phyloP scores from a whole-genome alignment of 2,329 filamentous ascomycete genomes.

The Corniculantispora saksenae region DNA sequence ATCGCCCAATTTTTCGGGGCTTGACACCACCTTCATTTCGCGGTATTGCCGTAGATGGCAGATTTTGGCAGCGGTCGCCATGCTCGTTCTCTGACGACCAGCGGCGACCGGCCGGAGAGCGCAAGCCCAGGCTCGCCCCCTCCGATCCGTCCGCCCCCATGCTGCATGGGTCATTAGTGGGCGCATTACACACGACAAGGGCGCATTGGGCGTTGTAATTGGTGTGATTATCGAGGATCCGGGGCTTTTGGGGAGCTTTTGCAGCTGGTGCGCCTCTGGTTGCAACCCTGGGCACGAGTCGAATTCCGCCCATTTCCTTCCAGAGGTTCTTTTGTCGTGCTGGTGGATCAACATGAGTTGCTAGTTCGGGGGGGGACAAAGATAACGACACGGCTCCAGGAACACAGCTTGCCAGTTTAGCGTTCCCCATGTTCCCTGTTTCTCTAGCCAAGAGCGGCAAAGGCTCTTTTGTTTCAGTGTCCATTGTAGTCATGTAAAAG shows the following conservation, averaged over 20 bases:
- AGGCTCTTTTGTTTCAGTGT: background rate
- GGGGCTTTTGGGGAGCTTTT: constrained; percentile 10
- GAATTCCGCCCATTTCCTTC: background rate
- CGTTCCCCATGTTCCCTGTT: background rate
- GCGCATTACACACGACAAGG: background rate
- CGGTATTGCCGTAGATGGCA: background rate
- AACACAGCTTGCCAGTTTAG: background rate
- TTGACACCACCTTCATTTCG: background rate
- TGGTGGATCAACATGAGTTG: background rate
- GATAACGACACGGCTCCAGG: background rate
- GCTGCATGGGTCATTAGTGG: background rate
- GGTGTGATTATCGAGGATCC: background rate
- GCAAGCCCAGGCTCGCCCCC: background rate
- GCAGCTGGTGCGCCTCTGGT: background rate
- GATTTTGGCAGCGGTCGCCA: background rate
- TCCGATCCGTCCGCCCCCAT: constrained; percentile 1
- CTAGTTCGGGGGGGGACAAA: background rate
- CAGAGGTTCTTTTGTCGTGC: background rate
- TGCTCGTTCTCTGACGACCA: background rate
- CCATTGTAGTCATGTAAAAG: background rate
- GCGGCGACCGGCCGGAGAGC: too few species aligned
- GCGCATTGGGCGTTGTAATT: background rate
- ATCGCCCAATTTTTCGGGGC: background rate
- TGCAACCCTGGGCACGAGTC: background rate
- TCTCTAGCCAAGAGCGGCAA: background rate